These are phyloP conservation scores for Oryza longistaminata DNA, from an alignment of 176 grass and related monocot genomes.

Conservation along the genomic window DNA sequence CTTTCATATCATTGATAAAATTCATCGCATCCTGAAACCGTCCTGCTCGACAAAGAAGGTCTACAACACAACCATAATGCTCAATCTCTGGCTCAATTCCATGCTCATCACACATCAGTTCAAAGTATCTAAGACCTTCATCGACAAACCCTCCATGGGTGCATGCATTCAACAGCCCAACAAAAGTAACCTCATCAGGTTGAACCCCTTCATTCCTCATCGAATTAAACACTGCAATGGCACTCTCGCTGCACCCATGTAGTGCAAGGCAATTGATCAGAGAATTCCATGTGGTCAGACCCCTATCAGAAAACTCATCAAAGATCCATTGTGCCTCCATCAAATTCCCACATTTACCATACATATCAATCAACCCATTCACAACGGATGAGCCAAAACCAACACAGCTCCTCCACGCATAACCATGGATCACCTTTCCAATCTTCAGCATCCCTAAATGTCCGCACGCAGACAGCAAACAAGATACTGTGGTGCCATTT, in stretches of 20 bases:
- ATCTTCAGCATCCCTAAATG: conserved; percentile 69
- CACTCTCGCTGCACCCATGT: conserved; percentile 50
- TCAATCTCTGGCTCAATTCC: conserved; percentile 69
- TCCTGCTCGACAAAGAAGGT: conserved; percentile 77
- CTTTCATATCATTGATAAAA: conserved; percentile 62
- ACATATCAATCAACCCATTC: conserved; percentile 83
- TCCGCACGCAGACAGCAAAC: conserved; percentile 64
- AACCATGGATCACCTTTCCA: conserved; percentile 72
- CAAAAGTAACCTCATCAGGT: conserved; percentile 80
- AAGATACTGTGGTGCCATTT: conserved; percentile 65
- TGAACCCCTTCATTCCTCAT: conserved; percentile 50
- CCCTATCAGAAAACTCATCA: conserved; percentile 48
- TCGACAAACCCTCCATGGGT: conserved; percentile 73
- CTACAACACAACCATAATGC: conserved; percentile 76
- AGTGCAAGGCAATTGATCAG: conserved; percentile 76
- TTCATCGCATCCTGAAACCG: conserved; percentile 64
- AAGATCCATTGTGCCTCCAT: conserved; percentile 66
- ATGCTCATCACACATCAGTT: conserved; percentile 49
- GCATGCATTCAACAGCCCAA: conserved; percentile 75
- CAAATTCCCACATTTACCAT: conserved; percentile 81
- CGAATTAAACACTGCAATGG: conserved; percentile 42
- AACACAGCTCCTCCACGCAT: conserved; percentile 51
- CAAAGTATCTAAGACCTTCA: conserved; percentile 66
- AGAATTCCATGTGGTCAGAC: conserved; percentile 69
- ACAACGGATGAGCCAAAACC: conserved; percentile 57